Conservation (phyloP, 1,284 basidiomycete species). For the Boletus smithii region DNA sequence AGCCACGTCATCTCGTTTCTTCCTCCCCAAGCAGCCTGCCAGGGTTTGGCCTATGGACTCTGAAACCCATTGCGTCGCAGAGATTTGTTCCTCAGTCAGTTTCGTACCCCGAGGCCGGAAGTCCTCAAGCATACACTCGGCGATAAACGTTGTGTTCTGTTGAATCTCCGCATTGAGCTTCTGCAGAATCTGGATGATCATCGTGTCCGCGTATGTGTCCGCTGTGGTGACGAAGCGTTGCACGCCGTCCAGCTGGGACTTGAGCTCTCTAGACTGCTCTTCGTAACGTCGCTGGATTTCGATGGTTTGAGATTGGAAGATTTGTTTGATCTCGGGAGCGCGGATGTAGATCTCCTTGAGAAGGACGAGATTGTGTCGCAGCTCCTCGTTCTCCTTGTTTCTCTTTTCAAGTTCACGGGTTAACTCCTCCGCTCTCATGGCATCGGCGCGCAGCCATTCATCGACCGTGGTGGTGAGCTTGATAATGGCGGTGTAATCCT, state of each 20-base stretch:
- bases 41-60: conserved; percentile 1
- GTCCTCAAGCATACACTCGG: conserved; percentile 2
- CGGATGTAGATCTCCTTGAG: conserved; percentile 13
- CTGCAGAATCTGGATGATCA: conserved; percentile 3
- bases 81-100: not conserved
- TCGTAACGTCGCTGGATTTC: not conserved
- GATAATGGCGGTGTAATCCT: conserved; percentile 5
- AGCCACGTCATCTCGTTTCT: not conserved
- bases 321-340: conserved; percentile 9
- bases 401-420: conserved; percentile 4
- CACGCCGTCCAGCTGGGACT: not conserved
- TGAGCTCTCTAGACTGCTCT: not conserved
- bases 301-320: conserved; percentile 12
- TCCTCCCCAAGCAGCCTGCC: not conserved
- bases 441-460: conserved; percentile 7
- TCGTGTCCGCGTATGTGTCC: conserved; percentile 7
- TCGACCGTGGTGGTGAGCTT: conserved; percentile 11
- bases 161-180: conserved; percentile 15
- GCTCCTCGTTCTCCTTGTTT: conserved; percentile 11
- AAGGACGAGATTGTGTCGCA: not conserved
- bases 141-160: conserved; percentile 5
- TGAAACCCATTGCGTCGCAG: not conserved
- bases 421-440: not conserved
- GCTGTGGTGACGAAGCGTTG: conserved; percentile 7
- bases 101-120: not conserved